Conservation (phyloP, 495 filamentous ascomycete genomes). For the Xylaria bambusicola region DNA sequence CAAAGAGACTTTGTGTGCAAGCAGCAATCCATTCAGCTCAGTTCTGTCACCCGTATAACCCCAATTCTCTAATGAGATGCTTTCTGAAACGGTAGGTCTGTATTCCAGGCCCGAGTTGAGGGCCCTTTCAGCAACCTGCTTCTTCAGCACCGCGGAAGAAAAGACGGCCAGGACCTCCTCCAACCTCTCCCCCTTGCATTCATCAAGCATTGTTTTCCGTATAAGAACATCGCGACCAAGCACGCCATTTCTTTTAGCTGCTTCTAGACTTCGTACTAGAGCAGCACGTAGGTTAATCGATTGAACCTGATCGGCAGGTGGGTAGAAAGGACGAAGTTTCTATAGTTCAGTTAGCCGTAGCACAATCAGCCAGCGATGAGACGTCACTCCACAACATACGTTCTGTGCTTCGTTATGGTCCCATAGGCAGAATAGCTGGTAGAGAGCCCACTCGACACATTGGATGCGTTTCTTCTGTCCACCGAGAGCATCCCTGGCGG, state of each 20-base stretch:
- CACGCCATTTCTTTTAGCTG: conserved; percentile 82
- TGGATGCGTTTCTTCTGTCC: conserved; percentile 78
- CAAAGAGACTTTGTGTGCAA: conserved; percentile 72
- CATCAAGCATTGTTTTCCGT: conserved; percentile 88
- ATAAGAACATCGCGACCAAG: conserved; percentile 75
- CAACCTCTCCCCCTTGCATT: conserved; percentile 81
- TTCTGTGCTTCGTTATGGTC: conserved; percentile 70
- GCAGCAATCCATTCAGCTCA: conserved; percentile 63
- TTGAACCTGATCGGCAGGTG: conserved; percentile 80
- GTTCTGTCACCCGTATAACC: conserved; percentile 62
- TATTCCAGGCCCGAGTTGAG: conserved; percentile 34
- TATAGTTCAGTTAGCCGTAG: conserved; percentile 35
- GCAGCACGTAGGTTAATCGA: conserved; percentile 86
- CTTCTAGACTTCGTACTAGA: conserved; percentile 73
- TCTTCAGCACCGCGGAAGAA: conserved; percentile 77
- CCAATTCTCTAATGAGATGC: conserved; percentile 61
- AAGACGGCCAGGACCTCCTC: conserved; percentile 79
- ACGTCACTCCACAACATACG: conserved; percentile 43
- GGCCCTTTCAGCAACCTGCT: conserved; percentile 53
- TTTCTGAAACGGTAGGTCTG: conserved; percentile 53
- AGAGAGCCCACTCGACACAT: conserved; percentile 81
- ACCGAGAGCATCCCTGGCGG: conserved; percentile 63
- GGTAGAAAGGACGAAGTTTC: conserved; percentile 89
- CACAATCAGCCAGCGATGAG: neutral
- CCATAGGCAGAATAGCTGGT: conserved; percentile 79